Base-by-base conservation (phyloP, 768 basidiomycete genomes). In the Boletus edulis region DNA sequence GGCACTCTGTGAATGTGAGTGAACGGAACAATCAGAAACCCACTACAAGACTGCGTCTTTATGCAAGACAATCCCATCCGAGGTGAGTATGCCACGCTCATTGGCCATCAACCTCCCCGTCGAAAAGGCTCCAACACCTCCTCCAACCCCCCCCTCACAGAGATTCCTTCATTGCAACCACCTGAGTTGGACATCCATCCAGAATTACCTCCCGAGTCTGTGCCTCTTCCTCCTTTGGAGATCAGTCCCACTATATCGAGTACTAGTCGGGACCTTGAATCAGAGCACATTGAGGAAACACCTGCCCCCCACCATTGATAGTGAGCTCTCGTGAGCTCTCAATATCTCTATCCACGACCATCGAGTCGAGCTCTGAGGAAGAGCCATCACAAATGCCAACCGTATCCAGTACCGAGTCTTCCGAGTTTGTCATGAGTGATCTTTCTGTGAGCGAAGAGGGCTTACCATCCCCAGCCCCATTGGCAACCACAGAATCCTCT, bases 1-100 rank as follows among this genome's bases (percentile, higher is more conserved):
- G 5, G 78, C 78, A 42, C 13, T 68, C 14, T 76, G 79, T 15
- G 64, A 70, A 51, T 68, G 66, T 38, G 56, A 61, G 34, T 56
- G 39, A 32, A 54, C 58, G 4, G 68, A 63, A 40, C 54, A 52
- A 35, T 86, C 80, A 55, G 72, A 77, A 49, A 84, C 81, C 5
- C 65, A 70, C 2, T 86, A 78, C 50, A 72, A 76, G 56, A 85
- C 82, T 6, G 84, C 79, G 1, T 72, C 71, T 10, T 5, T 71
- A n/a, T 72, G 72, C 61, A 63, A 49, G 57, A 72, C 73, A 18
- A 72, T 75, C 14, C 69, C 74, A 13, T 70, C 73, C n/a, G 68
- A 72, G 45, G 68, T 39, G 18, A 70, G 62, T 44, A 70, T 70
- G 0, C 70, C 70, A 1, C 62, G 59, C 49, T 78, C 78, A 2